Evolutionary conservation across 768 basidiomycete genomes (phyloP).

Genomic region (Clitopilus hobsonii): DNA sequence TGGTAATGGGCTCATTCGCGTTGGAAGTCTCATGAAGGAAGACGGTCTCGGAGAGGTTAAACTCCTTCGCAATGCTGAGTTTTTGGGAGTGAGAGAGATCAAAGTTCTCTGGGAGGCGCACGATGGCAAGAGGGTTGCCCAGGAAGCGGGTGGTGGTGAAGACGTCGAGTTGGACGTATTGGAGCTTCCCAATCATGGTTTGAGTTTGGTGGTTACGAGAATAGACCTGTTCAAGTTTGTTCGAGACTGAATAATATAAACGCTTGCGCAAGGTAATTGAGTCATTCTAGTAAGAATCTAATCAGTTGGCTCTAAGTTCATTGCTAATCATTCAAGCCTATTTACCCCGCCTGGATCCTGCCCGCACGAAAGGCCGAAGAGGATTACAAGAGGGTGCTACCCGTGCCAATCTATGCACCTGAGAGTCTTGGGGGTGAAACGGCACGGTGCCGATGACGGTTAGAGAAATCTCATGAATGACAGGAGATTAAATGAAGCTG

Average conservation of each 20-base stretch:
- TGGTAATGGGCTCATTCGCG: constrained; percentile 16
- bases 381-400: too few species aligned
- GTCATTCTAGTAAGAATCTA: not conserved
- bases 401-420: too few species aligned
- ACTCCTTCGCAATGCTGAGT: constrained; percentile 40
- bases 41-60: constrained; percentile 46
- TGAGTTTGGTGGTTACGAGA: too few species aligned
- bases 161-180: constrained; percentile 34
- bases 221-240: too few species aligned
- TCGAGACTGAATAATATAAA: too few species aligned
- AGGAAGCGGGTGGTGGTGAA: constrained; percentile 35
- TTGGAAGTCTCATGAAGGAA: constrained; percentile 31
- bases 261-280: not conserved
- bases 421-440: too few species aligned
- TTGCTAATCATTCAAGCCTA: not conserved
- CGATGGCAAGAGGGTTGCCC: constrained; percentile 43
- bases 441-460: too few species aligned
- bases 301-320: not conserved
- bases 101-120: constrained; percentile 25
- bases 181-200: constrained; percentile 14
- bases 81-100: constrained; percentile 31
- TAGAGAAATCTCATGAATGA: not conserved
- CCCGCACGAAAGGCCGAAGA: too few species aligned
- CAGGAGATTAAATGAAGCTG: constrained; percentile 29
- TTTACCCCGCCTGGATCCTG: not conserved